A percentile compares a stretch with the other conserved stretches of the same genome.
phyloP scores from a whole-genome alignment of 192 early-diverging fungal species.

The Obelidium mucronatum region DNA sequence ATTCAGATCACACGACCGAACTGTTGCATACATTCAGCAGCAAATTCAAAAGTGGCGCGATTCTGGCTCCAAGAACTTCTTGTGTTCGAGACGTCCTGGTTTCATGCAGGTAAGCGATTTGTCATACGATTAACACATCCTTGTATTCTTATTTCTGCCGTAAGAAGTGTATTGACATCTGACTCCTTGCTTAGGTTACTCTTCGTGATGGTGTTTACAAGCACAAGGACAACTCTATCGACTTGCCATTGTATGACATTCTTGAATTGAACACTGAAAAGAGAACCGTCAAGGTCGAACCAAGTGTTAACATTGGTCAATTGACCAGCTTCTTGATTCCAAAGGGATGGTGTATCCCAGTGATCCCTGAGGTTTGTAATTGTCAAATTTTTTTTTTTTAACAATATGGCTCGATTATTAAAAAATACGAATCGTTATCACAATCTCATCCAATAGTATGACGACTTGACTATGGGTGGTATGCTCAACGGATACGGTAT shows the following conservation, averaged over 20 bases:
- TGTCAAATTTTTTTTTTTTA: not conserved
- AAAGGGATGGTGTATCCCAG: constrained; percentile 44
- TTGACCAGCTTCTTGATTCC: constrained; percentile 45
- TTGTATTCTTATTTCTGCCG: not conserved
- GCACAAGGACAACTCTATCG: constrained; percentile 39
- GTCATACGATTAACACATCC: not conserved
- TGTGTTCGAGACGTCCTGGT: constrained; percentile 49
- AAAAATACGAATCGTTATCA: not conserved
- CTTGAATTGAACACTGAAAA: constrained; percentile 40
- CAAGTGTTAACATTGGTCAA: constrained; percentile 47
- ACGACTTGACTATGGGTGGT: constrained; percentile 53
- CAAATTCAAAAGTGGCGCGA: constrained; percentile 44
- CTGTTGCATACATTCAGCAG: constrained; percentile 44
- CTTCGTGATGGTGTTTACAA: constrained; percentile 39
- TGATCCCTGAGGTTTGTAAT: constrained; percentile 40
- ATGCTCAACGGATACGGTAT: constrained; percentile 52
- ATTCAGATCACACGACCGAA: constrained; percentile 40
- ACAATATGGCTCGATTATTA: not conserved
- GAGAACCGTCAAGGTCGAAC: constrained; percentile 44
- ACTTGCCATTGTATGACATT: constrained; percentile 44
- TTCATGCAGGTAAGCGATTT: constrained; percentile 30
- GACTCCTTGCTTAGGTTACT: constrained; percentile 30
- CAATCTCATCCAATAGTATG: constrained; percentile 16
- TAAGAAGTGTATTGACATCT: not conserved
- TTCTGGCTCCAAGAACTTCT: constrained; percentile 36